Evolutionary conservation across 2,329 filamentous ascomycete genomes (phyloP).

Genomic region (Gaeumannomyces tritici): DNA sequence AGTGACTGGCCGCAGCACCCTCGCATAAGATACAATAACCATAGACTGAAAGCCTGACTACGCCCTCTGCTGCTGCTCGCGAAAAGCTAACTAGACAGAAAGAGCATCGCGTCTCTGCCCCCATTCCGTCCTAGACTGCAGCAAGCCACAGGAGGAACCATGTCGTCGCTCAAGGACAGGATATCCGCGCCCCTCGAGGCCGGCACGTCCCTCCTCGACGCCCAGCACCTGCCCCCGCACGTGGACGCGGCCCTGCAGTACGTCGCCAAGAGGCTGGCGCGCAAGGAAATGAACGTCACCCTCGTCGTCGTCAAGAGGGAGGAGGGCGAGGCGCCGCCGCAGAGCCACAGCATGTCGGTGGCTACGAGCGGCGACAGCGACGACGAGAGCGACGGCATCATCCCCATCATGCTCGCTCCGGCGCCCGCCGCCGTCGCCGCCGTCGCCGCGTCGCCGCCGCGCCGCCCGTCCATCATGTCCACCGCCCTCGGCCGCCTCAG

Average conservation of each 20-base stretch:
- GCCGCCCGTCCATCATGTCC: conserved; percentile 14
- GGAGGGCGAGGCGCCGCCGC: conserved; percentile 12
- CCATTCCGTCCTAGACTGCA: neutral
- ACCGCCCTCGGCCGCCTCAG: conserved; percentile 25
- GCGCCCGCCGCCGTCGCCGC: conserved; percentile 6
- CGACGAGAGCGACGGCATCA: conserved; percentile 20
- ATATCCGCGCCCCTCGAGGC: conserved; percentile 58
- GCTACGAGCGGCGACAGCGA: neutral
- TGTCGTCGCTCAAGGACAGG: conserved; percentile 41
- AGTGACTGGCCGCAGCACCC: neutral
- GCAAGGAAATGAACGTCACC: conserved; percentile 45
- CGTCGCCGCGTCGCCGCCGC: neutral
- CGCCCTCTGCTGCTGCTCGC: neutral
- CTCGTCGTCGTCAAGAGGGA: conserved; percentile 48
- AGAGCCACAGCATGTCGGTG: conserved; percentile 5
- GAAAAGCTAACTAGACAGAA: neutral
- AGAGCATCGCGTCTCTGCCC: neutral
- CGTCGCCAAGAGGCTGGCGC: conserved; percentile 43
- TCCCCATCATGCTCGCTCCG: conserved; percentile 12
- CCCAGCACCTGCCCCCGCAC: conserved; percentile 45
- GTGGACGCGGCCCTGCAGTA: conserved; percentile 48
- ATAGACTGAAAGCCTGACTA: neutral
- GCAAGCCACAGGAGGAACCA: conserved; percentile 10
- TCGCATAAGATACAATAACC: neutral
- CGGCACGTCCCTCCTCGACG: conserved; percentile 48